Conservation (phyloP, 176 grass and related monocot genomes). For the Chloris gayana region DNA sequence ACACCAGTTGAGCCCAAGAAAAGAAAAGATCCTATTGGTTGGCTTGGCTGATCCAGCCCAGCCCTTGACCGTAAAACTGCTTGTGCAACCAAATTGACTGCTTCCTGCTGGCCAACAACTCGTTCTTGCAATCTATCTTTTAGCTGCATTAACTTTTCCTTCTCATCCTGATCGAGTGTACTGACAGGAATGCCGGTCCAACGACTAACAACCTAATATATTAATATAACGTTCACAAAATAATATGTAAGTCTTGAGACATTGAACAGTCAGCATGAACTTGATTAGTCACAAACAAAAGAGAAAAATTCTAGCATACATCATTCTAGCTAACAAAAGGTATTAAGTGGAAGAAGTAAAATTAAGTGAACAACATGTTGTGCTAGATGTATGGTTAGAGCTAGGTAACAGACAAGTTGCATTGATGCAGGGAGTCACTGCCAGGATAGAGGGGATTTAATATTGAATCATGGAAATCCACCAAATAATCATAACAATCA, state of each 20-base stretch:
- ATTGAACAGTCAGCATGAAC: too few relatives aligned
- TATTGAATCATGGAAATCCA: too few relatives aligned
- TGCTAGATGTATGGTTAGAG: too few relatives aligned
- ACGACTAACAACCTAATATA: conserved; percentile 8
- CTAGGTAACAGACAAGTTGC: too few relatives aligned
- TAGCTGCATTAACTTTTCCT: conserved; percentile 27
- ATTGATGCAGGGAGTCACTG: too few relatives aligned
- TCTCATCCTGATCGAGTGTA: conserved; percentile 33
- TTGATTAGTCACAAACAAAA: too few relatives aligned
- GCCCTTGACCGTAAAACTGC: conserved; percentile 43
- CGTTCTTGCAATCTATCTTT: conserved; percentile 29
- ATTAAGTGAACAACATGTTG: too few relatives aligned
- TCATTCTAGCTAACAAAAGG: not conserved
- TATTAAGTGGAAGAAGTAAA: not conserved
- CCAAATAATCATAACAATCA: too few relatives aligned
- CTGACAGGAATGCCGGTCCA: conserved; percentile 57
- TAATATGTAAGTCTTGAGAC: too few relatives aligned
- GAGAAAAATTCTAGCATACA: not conserved
- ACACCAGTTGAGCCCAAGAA: conserved; percentile 57
- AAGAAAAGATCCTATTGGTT: conserved; percentile 41
- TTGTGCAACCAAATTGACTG: conserved; percentile 27
- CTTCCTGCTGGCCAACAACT: conserved; percentile 55
- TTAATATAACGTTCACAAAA: not conserved
- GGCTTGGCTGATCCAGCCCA: conserved; percentile 27
- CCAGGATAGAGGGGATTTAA: too few relatives aligned